Conservation (phyloP, 345 rosid genomes). For the Reutealis trisperma region DNA sequence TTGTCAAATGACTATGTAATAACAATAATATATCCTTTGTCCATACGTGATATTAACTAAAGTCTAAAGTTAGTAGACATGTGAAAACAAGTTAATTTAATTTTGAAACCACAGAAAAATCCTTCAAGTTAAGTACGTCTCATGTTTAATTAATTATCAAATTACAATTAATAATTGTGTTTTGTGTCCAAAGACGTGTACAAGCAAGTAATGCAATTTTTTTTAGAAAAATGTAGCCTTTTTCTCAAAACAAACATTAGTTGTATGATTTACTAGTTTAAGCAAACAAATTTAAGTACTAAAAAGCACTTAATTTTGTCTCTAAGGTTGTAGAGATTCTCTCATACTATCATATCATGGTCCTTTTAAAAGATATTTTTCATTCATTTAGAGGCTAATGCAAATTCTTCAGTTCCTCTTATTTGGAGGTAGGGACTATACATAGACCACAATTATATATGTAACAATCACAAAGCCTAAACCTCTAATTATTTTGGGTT, state of each 20-base stretch:
- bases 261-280: constrained; percentile 6
- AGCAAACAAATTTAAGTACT: neutral
- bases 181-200: constrained; percentile 17
- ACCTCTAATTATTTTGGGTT: too few species aligned
- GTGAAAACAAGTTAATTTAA: too few species aligned
- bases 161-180: neutral
- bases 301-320: neutral
- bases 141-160: neutral
- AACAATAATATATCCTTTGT: neutral
- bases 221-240: too few species aligned
- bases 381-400: neutral
- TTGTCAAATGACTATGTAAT: neutral
- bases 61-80: too few species aligned
- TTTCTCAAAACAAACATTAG: too few species aligned
- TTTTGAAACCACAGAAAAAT: neutral
- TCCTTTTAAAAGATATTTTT: neutral
- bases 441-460: too few species aligned
- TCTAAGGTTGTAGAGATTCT: neutral
- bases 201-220: constrained; percentile 5
- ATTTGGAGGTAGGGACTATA: too few species aligned
- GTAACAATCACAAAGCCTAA: too few species aligned
- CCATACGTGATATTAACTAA: neutral
- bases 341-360: neutral
- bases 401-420: too few species aligned
- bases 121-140: neutral